Evolutionary conservation across 176 grass and related monocot genomes (phyloP), one percentile per base, ranked within the genome.

Genomic region (Guadua angustifolia): DNA sequence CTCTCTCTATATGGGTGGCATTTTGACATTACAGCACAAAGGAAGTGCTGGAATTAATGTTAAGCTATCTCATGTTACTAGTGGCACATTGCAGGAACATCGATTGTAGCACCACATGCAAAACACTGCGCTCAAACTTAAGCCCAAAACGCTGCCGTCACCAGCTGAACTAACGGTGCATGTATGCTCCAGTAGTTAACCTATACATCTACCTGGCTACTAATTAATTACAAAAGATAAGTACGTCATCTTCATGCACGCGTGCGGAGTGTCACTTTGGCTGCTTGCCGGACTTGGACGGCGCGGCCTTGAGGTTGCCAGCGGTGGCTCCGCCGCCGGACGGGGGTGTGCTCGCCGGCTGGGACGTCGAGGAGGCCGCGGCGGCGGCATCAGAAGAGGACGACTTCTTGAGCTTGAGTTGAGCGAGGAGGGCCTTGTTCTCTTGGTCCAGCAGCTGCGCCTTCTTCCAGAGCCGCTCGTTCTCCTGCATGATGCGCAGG

Each of bases 401-500:
- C 7, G 43, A 0, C 0, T 78, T 66, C 45, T 77, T 77, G 72
- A 67, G 80, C 82, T 89, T 85, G 76, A 96, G 63, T 63, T 91
- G 53, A 49, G 86, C 71, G 60, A 93, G 62, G 64, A 96, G 86
- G 12, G 81, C 79, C 68, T 89, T 80, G 86, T 96, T 93, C 82
- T 91, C 94, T 62, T 96, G 83, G 33, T 77, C 90, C 5, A 96
- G 84, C 66, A 84, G 75, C 84, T 51, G 84, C 24, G 78, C 81
- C 64, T 65, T 87, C 76, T 79, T 73, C 49, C 91, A 79, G 51
- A 96, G 86, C 73, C 82, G 86, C 87, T 96, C 94, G 80, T 96
- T 96, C 66, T 86, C 86, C 82, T 93, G 80, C 84, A 96, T 87
- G 25, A 93, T 88, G 74, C 63, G 79, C 45, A 82, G 78, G 91